Evolutionary conservation across 1,284 basidiomycete species (phyloP).

Genomic region (Termitomyces sp.): DNA sequence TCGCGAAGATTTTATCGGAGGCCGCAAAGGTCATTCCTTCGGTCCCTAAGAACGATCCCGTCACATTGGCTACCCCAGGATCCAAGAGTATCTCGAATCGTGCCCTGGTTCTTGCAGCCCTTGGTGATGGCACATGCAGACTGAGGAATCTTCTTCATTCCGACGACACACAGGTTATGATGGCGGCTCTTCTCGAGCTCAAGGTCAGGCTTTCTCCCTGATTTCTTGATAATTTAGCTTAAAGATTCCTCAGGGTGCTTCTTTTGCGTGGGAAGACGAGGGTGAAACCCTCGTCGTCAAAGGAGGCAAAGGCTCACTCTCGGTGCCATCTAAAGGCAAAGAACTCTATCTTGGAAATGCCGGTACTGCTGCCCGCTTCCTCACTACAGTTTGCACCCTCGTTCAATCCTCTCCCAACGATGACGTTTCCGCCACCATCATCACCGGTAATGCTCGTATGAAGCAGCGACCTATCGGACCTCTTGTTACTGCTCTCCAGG

Average conservation of each 20-base stretch:
- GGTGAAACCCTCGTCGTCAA: conserved; percentile 88
- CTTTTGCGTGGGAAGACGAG: conserved; percentile 82
- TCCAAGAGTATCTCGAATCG: conserved; percentile 98
- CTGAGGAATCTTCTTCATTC: conserved; percentile 92
- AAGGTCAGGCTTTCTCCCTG: conserved; percentile 45
- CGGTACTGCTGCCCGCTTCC: conserved; percentile 96
- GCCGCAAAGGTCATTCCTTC: conserved; percentile 73
- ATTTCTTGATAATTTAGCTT: conserved; percentile 7
- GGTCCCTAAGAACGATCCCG: conserved; percentile 58
- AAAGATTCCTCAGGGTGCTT: conserved; percentile 62
- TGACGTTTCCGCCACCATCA: conserved; percentile 55
- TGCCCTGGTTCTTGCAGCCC: conserved; percentile 89
- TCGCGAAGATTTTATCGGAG: conserved; percentile 76
- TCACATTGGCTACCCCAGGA: conserved; percentile 90
- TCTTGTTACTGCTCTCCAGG: conserved; percentile 86
- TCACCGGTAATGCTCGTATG: conserved; percentile 98
- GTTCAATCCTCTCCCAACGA: conserved; percentile 49
- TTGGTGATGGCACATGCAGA: conserved; percentile 84
- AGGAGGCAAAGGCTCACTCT: conserved; percentile 81
- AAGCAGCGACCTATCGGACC: conserved; percentile 95
- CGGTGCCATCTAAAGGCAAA: conserved; percentile 72
- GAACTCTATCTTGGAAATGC: conserved; percentile 97
- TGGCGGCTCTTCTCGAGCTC: conserved; percentile 86
- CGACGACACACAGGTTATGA: conserved; percentile 99
- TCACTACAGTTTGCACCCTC: conserved; percentile 92